Conservation (phyloP, 805 yeast genomes). For the Yamadazyma scolyti region DNA sequence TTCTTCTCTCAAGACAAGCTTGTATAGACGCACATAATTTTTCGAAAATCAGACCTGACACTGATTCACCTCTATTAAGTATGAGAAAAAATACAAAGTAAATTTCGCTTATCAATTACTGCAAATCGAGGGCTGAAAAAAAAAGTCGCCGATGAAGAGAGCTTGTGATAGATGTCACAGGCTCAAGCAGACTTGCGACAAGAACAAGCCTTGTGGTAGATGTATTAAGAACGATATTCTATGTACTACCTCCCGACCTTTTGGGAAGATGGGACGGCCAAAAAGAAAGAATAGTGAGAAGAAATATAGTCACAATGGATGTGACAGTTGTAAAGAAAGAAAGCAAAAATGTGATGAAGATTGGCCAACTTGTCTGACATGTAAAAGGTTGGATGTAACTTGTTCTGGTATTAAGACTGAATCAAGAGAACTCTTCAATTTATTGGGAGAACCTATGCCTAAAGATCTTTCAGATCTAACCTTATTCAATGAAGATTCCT, state of each 20-base stretch:
- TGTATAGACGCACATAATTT: conserved; percentile 23
- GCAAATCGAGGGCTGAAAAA: too few relatives aligned
- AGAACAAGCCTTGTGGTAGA: conserved; percentile 16
- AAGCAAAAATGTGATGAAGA: conserved; percentile 22
- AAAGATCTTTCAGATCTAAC: too few relatives aligned
- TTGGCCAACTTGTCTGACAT: conserved; percentile 18
- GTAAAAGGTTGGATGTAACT: conserved; percentile 10
- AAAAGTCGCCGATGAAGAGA: conserved; percentile 2
- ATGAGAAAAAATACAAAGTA: conserved; percentile 10
- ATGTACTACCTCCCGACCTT: conserved; percentile 15
- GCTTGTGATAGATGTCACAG: conserved; percentile 25
- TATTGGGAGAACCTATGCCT: conserved; percentile 5
- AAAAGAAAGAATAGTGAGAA: conserved; percentile 1
- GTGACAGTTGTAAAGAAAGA: conserved; percentile 16
- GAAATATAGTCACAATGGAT: conserved; percentile 16
- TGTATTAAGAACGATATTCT: conserved; percentile 8
- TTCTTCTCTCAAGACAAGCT: conserved; percentile 20
- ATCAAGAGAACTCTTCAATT: too few relatives aligned
- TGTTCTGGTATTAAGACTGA: too few relatives aligned
- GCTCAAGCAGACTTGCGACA: conserved; percentile 19
- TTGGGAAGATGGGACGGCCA: conserved; percentile 19
- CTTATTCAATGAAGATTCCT: background rate
- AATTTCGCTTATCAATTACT: background rate
- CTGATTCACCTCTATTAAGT: conserved; percentile 15
- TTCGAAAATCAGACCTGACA: conserved; percentile 10